These are phyloP conservation scores for Exophiala sp. DNA, from an alignment of 2,329 filamentous ascomycete genomes.

Conservation along the genomic window DNA sequence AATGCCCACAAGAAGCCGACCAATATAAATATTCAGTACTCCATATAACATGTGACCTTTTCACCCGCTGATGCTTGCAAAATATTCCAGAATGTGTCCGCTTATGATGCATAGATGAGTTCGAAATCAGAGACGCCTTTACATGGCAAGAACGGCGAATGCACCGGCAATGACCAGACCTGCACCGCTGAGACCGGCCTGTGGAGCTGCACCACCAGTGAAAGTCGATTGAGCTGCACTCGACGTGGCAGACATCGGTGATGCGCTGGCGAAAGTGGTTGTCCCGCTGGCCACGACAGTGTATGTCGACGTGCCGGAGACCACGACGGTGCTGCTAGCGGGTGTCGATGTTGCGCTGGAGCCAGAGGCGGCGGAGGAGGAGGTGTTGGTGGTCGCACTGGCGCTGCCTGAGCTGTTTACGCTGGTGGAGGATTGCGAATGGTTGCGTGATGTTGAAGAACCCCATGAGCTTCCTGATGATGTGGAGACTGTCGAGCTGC, in stretches of 20 bases:
- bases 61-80: too few species aligned
- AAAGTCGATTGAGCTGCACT: conserved; percentile 9
- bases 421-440: conserved; percentile 3
- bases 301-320: conserved; percentile 1
- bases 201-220: conserved; percentile 16
- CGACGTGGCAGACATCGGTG: conserved; percentile 3
- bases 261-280: not conserved
- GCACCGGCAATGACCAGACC: conserved; percentile 21
- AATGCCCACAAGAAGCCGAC: too few species aligned
- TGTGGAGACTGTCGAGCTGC: conserved; percentile 8
- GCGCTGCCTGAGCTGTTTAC: not conserved
- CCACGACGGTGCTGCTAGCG: conserved; percentile 5
- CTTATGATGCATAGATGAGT: too few species aligned
- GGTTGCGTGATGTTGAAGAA: conserved; percentile 2
- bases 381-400: conserved; percentile 5
- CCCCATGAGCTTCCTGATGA: conserved; percentile 14
- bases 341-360: not conserved
- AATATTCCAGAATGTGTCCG: too few species aligned
- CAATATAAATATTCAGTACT: too few species aligned
- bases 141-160: conserved; percentile 22
- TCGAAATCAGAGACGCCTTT: not conserved
- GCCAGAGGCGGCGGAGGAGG: not conserved
- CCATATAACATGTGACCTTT: too few species aligned
- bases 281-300: not conserved
- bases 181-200: conserved; percentile 16